Percentiles rank a stretch among this genome's conserved stretches.
These are phyloP conservation scores for Gossypium longicalyx DNA, from an alignment of 345 rosid genomes.

Conservation along the genomic window DNA sequence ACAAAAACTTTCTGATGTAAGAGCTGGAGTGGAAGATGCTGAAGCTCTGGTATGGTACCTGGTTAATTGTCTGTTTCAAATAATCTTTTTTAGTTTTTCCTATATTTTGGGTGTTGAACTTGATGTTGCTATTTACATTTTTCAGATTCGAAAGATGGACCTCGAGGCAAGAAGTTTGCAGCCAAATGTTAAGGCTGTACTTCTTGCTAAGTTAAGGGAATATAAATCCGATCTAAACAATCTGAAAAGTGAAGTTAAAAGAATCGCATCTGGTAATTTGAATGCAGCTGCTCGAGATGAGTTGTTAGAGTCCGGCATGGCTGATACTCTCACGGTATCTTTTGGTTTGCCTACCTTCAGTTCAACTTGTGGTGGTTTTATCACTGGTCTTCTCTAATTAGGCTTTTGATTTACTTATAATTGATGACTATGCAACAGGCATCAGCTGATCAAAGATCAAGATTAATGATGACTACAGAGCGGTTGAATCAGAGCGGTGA, in stretches of 20 bases:
- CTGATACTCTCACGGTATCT: slow-evolving; percentile 58
- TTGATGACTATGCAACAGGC: slow-evolving; percentile 39
- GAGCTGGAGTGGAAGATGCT: slow-evolving; percentile 62
- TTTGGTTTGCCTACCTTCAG: neutral
- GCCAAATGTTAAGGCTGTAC: slow-evolving; percentile 57
- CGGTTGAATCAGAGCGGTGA: slow-evolving; percentile 60
- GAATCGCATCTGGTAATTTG: slow-evolving; percentile 46
- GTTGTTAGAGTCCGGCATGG: slow-evolving; percentile 72
- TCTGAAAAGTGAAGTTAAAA: slow-evolving; percentile 66
- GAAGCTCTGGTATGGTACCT: slow-evolving; percentile 80
- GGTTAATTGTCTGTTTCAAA: neutral
- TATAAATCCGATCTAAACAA: slow-evolving; percentile 82
- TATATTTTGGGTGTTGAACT: neutral
- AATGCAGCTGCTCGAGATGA: slow-evolving; percentile 65
- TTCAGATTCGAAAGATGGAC: slow-evolving; percentile 79
- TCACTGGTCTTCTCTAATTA: neutral
- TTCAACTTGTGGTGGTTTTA: neutral
- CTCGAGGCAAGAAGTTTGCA: slow-evolving; percentile 78
- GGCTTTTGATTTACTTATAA: neutral
- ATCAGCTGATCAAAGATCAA: slow-evolving; percentile 84
- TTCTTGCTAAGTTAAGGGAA: slow-evolving; percentile 76
- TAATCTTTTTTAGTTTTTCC: neutral
- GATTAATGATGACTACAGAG: slow-evolving; percentile 76
- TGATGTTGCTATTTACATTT: slow-evolving; percentile 1
- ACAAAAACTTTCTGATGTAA: slow-evolving; percentile 70